Percentiles rank a stretch among this genome's conserved stretches.
Conservation (phyloP, 371 early-diverging fungal genomes). For the Mortierella sp. region DNA sequence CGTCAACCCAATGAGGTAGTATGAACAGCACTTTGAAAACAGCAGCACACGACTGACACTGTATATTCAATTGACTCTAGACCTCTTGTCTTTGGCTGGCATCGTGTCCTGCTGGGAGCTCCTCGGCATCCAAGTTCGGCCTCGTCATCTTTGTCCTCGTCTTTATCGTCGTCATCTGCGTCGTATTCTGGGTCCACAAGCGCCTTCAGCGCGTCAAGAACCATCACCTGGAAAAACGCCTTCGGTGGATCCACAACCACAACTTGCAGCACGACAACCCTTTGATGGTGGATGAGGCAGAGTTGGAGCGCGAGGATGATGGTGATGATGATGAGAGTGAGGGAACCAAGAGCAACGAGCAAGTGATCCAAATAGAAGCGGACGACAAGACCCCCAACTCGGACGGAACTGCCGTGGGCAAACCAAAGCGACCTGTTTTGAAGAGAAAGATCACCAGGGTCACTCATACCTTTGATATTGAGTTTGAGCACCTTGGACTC, state of each 20-base stretch:
- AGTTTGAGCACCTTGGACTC: constrained; percentile 69
- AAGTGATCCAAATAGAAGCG: not conserved
- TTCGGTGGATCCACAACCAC: constrained; percentile 53
- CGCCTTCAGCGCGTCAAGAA: constrained; percentile 31
- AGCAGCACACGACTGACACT: too few species aligned
- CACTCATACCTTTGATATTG: constrained; percentile 61
- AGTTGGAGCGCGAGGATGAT: constrained; percentile 19
- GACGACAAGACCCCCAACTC: not conserved
- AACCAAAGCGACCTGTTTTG: constrained; percentile 21
- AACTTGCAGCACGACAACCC: constrained; percentile 40
- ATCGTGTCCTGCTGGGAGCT: constrained; percentile 48
- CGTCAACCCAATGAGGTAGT: not conserved
- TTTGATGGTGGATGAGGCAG: constrained; percentile 30
- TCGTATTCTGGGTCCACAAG: constrained; percentile 47
- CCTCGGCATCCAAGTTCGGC: constrained; percentile 56
- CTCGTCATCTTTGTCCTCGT: constrained; percentile 45
- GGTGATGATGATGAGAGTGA: constrained; percentile 20
- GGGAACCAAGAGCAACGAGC: constrained; percentile 20
- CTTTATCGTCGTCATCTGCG: constrained; percentile 37
- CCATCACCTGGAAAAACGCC: constrained; percentile 52
- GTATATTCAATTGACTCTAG: constrained; percentile 2
- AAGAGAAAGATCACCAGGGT: constrained; percentile 39
- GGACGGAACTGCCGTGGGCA: not conserved
- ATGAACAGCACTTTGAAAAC: not conserved
- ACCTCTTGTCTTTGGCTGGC: constrained; percentile 55